Conservation (phyloP, 2,329 filamentous ascomycete species). For the Teratosphaeria zuluensis region DNA sequence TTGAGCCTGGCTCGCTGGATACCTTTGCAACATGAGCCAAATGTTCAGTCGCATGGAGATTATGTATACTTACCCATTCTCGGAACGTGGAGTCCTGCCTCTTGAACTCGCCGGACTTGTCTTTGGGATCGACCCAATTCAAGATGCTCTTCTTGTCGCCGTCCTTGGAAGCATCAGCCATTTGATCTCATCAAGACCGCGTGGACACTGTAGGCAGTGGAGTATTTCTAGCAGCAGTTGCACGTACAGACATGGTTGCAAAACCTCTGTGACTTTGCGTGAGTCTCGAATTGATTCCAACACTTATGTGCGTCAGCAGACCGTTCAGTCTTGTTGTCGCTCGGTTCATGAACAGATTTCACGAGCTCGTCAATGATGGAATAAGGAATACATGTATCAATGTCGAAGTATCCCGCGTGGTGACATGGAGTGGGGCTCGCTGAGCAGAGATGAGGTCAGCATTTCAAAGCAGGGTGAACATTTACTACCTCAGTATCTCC, state of each 20-base stretch:
- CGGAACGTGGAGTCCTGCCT: constrained; percentile 76
- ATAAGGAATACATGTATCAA: neutral
- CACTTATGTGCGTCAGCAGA: neutral
- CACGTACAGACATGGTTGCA: neutral
- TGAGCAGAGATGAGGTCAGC: neutral
- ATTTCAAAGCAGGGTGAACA: neutral
- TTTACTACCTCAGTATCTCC: too few species aligned
- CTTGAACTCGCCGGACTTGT: constrained; percentile 87
- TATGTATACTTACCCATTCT: constrained; percentile 43
- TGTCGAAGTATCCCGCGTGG: neutral
- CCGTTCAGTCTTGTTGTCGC: neutral
- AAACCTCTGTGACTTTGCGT: neutral
- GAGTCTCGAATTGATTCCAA: neutral
- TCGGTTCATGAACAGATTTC: neutral
- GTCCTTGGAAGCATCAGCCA: neutral
- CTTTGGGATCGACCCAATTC: constrained; percentile 55
- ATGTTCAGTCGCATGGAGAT: neutral
- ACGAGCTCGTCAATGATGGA: neutral
- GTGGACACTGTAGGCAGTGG: too few species aligned
- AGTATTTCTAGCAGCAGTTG: neutral
- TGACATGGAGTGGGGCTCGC: too few species aligned
- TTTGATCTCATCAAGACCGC: neutral
- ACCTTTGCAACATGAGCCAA: constrained; percentile 30
- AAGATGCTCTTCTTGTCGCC: constrained; percentile 6
- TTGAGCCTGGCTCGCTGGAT: constrained; percentile 58